These are phyloP conservation scores for Strobilomyces echinocephalus DNA, from an alignment of 768 basidiomycete genomes.

Conservation along the genomic window DNA sequence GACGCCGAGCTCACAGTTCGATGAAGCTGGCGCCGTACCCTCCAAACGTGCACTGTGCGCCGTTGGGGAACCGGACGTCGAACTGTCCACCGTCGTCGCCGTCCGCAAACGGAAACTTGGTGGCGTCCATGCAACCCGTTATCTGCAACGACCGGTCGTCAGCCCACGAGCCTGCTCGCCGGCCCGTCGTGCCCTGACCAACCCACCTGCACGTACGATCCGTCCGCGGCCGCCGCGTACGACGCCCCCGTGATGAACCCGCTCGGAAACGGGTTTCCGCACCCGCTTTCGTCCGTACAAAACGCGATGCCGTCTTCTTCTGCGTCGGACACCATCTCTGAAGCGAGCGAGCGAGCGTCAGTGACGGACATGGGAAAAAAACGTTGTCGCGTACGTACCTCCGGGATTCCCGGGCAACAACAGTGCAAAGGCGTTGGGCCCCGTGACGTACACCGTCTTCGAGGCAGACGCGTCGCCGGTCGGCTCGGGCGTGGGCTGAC, in stretches of 20 bases:
- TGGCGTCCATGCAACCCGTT: conserved; percentile 36
- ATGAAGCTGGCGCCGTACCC: conserved; percentile 51
- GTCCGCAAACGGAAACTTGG: conserved; percentile 29
- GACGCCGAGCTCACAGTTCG: conserved; percentile 35
- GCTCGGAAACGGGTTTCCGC: conserved; percentile 26
- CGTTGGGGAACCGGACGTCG: conserved; percentile 47
- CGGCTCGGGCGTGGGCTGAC: conserved; percentile 37
- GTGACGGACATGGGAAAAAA: neutral
- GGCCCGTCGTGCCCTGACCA: too few relatives aligned
- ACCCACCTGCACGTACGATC: conserved; percentile 38
- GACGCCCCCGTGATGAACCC: conserved; percentile 38
- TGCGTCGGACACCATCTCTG: conserved; percentile 38
- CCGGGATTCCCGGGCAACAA: conserved; percentile 30
- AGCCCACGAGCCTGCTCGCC: too few relatives aligned
- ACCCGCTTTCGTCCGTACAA: conserved; percentile 31
- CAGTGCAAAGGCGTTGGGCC: conserved; percentile 31
- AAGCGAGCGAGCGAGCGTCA: neutral
- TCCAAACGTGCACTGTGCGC: conserved; percentile 50
- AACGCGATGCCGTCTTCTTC: conserved; percentile 36
- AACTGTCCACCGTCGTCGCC: conserved; percentile 46
- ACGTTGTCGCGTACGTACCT: conserved; percentile 27
- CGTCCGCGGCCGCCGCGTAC: conserved; percentile 31
- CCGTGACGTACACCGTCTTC: conserved; percentile 35
- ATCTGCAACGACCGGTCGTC: conserved; percentile 20
- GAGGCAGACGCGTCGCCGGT: conserved; percentile 30